Conservation (phyloP, 495 filamentous ascomycete genomes). For the Xylaria grammica region DNA sequence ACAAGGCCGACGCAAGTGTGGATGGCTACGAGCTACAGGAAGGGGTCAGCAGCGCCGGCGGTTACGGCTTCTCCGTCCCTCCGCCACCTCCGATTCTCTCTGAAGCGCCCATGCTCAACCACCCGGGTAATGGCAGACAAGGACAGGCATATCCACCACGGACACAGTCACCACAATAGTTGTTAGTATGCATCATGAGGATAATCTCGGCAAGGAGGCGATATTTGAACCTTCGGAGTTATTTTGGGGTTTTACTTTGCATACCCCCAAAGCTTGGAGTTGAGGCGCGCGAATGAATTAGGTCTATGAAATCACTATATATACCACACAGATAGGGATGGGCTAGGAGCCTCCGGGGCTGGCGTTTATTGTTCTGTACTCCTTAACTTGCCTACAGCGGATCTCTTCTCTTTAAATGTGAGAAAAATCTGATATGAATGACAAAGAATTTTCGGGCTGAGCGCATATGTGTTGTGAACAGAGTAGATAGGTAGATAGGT, state of each 20-base stretch:
- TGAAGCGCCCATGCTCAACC: conserved; percentile 31
- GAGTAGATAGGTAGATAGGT: neutral
- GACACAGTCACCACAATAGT: conserved; percentile 8
- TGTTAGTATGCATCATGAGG: neutral
- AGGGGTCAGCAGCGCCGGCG: conserved; percentile 32
- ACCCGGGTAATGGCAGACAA: conserved; percentile 39
- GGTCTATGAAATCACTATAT: conserved; percentile 7
- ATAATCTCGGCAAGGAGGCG: neutral
- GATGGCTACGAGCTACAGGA: conserved; percentile 42
- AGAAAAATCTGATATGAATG: neutral
- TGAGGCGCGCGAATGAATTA: conserved; percentile 15
- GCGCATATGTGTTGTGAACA: too few species aligned
- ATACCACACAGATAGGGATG: neutral
- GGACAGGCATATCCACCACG: conserved; percentile 8
- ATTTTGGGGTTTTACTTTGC: neutral
- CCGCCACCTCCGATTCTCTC: conserved; percentile 13
- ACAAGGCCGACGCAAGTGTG: conserved; percentile 30
- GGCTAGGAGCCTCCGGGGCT: neutral
- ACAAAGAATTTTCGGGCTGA: too few species aligned
- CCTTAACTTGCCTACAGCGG: neutral
- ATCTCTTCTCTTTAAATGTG: neutral
- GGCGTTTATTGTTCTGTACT: conserved; percentile 3
- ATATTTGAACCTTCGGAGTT: neutral
- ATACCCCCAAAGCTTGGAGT: conserved; percentile 29
- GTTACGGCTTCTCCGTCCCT: conserved; percentile 18